Evolutionary conservation across 257 asterid genomes (phyloP), one percentile per base, ranked within the genome.

Genomic region (Solanum bukasovii): DNA sequence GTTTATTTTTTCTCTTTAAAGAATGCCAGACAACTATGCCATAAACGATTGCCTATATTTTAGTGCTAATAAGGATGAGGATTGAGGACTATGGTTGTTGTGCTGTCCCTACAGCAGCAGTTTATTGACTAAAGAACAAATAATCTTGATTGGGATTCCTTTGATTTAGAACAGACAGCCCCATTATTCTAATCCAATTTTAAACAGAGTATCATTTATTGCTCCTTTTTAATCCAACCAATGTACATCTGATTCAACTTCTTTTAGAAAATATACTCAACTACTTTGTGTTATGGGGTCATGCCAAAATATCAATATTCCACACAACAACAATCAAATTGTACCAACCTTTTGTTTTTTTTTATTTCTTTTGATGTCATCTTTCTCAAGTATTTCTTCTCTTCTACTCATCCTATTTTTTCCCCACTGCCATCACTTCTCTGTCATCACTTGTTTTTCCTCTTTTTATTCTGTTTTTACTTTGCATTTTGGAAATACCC

Each of bases 381-480:
- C 90, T 87, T 46, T 82, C 87, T 88, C 92, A 92, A 90, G 93
- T 86, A 78, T 93, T 92, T 90, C 94, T 92, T 93, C 93, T 88
- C 73, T 92, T 92, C 90, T 89, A 92, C 95, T 92, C 96, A 87
- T 83, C 90, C 90, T 89, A 63, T 73, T 83, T 85, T 85, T 59
- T 83, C 46, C 46, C 86, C 89, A 71, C 88, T 89, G 73, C 59
- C 44, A 85, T 89, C 74, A 71, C 73, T 87, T 86, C 91, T 84
- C 88, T 78, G 85, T 61, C 91, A 63, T 59, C 92, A 63, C 83
- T 84, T 46, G 87, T 4, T 46, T 86, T 86, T 73, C 82, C 71
- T 87, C 84, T 87, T 34, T 85, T 78, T 89, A 44, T 83, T 84
- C 88, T 84, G 89, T 74, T 84, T 68, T 88, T 82, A 9, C 84